Base-by-base conservation (phyloP, 78 protist species). In the Planoprotostelium fungivorum region DNA sequence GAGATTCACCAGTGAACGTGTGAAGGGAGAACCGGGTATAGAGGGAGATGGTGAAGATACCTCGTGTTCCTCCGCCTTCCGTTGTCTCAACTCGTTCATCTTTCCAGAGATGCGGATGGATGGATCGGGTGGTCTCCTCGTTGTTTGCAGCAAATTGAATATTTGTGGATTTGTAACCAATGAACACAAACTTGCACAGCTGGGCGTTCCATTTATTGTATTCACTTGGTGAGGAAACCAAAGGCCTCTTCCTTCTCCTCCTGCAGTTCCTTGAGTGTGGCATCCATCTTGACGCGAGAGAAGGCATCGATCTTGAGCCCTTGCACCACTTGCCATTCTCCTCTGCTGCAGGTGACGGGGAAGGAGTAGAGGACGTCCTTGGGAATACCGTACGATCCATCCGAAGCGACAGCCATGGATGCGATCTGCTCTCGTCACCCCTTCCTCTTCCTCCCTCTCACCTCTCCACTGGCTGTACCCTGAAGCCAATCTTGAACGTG, bases 261-360 rank as follows among this genome's bases (percentile, higher is more conserved):
- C 51, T 86, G 89, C 83, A 97, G 91, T 90, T 97, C 98, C 10
- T 85, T 88, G 25, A n/a, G 85, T 0, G 98, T 97, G n/a, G 37
- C 87, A 37, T 91, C 91, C 63, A 97, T 38, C 87, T 84, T 94
- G 83, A 0, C 84, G n/a, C 94, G 88, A 36, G 94, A 90, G 88
- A 91, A 96, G 5, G 38, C 88, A 38, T 85, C 89, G 38, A 97
- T 86, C 85, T 84, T 37, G 28, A 98, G 90, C 35, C 96, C 96
- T 85, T 88, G 89, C 29, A 94, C 95, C 28, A 89, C 85, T n/a
- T 89, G n/a, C 94, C 90, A 92, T 39, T 90, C 38, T 51, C 97
- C 97, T 37, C 36, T 34, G 29, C 73, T 36, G 89, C 95, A 93
- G n/a, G 87, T 87, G 34, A 95, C 97, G n/a, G 97, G 97, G 91